Conservation (phyloP, 1,284 basidiomycete genomes). For the Puccinia polysora region DNA sequence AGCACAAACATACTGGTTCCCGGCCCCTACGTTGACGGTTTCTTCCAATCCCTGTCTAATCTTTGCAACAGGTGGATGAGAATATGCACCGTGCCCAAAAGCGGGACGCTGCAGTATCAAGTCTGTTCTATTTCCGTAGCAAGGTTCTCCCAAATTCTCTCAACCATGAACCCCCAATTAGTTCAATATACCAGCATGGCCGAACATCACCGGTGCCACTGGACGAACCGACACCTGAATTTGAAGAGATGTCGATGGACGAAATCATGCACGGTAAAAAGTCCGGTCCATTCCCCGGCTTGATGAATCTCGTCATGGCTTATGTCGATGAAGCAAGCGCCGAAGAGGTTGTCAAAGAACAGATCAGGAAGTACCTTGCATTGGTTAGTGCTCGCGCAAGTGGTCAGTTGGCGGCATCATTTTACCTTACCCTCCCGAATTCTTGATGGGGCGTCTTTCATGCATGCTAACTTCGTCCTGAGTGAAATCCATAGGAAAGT, state of each 20-base stretch:
- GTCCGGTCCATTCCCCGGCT: conserved; percentile 65
- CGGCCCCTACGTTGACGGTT: conserved; percentile 15
- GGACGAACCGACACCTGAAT: conserved; percentile 58
- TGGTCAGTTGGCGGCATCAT: conserved; percentile 59
- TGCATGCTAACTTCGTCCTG: background rate
- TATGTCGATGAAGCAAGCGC: conserved; percentile 87
- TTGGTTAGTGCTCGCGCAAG: conserved; percentile 72
- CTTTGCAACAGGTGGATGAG: conserved; percentile 73
- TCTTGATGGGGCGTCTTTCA: background rate
- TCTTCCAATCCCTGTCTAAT: background rate
- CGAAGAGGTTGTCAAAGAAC: conserved; percentile 61
- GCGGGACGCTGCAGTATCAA: conserved; percentile 68
- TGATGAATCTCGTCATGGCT: conserved; percentile 74
- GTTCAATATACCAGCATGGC: conserved; percentile 56
- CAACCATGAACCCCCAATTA: conserved; percentile 48
- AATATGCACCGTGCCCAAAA: conserved; percentile 90
- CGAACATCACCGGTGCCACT: background rate
- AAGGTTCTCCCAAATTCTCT: conserved; percentile 63
- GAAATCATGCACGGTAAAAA: conserved; percentile 86
- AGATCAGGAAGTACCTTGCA: conserved; percentile 73
- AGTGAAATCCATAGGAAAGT: conserved; percentile 59
- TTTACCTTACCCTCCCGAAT: background rate
- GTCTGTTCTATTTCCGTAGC: conserved; percentile 86
- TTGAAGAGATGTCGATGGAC: conserved; percentile 82
- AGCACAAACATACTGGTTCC: too few species aligned